Base-by-base conservation (phyloP, 2,329 filamentous ascomycete species). In the Fonsecaea multimorphosa region DNA sequence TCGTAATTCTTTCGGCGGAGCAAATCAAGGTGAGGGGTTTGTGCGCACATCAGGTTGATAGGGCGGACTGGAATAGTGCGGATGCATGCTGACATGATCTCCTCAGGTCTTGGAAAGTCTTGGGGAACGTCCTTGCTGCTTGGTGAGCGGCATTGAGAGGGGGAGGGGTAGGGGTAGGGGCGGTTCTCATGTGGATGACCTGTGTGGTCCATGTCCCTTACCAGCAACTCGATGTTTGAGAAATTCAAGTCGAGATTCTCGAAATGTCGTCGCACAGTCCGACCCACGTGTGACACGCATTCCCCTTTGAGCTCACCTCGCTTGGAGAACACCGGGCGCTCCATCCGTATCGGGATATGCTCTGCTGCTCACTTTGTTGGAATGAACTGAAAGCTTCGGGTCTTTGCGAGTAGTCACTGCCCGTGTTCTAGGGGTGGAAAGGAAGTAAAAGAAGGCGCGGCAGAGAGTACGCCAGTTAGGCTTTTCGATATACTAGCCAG, bases 21-120 rank as follows among this genome's bases (percentile, higher is more conserved):
- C 44, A 19, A 60, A 52, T 53, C 27, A 36, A 6, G 11, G 19
- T n/a, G 19, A 34, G n/a, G 7, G 3, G n/a, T 44, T 7, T 22
- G 7, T 29, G 56, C 27, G 19, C 27, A 4, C 29, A 16, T 44
- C 46, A 16, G 44, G n/a, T 59, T 52, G n/a, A 31, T 24, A 34
- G 2, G 11, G 27, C 9, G 9, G 29, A 36, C 38, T 24, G 40
- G 53, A 49, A 53, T 27, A 59, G 53, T 63, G 54, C 59, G 55
- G 44, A 66, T 63, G 64, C 64, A 66, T 46, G 64, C 64, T 66
- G 64, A 66, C 64, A 60, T 60, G 59, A 63, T 64, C 57, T 16
- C 32, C 40, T 40, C 29, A 46, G 24, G 5, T 46, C 52, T 61
- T 53, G 44, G 55, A 63, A 63, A 58, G 19, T 58, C 54, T 58